These are phyloP conservation scores for Podaxis sp. DNA, from an alignment of 768 basidiomycete species.

Conservation along the genomic window DNA sequence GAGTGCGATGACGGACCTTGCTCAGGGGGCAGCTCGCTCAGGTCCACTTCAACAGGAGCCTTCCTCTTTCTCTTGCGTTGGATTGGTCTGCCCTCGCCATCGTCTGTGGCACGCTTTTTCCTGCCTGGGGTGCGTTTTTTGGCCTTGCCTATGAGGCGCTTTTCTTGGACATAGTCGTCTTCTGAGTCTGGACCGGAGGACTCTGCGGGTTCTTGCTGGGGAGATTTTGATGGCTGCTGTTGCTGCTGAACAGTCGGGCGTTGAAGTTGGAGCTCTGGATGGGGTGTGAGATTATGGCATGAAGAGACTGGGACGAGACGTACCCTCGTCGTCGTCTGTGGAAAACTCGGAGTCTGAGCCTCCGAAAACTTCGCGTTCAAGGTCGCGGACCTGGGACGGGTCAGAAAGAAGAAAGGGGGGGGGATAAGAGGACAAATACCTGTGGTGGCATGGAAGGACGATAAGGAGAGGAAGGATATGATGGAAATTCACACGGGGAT, in stretches of 20 bases:
- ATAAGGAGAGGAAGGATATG: neutral
- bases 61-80: slow-evolving; percentile 55
- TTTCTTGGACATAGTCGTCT: slow-evolving; percentile 45
- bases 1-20: slow-evolving; percentile 47
- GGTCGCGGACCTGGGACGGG: slow-evolving; percentile 24
- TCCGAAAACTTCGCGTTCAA: slow-evolving; percentile 76
- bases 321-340: slow-evolving; percentile 66
- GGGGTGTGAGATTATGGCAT: neutral
- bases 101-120: slow-evolving; percentile 19
- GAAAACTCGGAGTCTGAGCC: slow-evolving; percentile 84
- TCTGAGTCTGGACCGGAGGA: slow-evolving; percentile 44
- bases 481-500: neutral
- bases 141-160: slow-evolving; percentile 23
- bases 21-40: slow-evolving; percentile 68
- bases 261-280: slow-evolving; percentile 25
- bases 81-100: slow-evolving; percentile 25
- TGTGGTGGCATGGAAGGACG: slow-evolving; percentile 1
- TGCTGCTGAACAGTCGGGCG: slow-evolving; percentile 36
- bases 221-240: slow-evolving; percentile 19
- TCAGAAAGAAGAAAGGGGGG: neutral
- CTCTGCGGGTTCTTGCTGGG: slow-evolving; percentile 29
- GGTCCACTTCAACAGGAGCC: slow-evolving; percentile 57
- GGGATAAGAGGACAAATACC: slow-evolving; percentile 14
- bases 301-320: slow-evolving; percentile 4
- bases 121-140: slow-evolving; percentile 25